Base-by-base conservation (phyloP, 2,329 filamentous ascomycete genomes). In the Neofusicoccum sp. region DNA sequence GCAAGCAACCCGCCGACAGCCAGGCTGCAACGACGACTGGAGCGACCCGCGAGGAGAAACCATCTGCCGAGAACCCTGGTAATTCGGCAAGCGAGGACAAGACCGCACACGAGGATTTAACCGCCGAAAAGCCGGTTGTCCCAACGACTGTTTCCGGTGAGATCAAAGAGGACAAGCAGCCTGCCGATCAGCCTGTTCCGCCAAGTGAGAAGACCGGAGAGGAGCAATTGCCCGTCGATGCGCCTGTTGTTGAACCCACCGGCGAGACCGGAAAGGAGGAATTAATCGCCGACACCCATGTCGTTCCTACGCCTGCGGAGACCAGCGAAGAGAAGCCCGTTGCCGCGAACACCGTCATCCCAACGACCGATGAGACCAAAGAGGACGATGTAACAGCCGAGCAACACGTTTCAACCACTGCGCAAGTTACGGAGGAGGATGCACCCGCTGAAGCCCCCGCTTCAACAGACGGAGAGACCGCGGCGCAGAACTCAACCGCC, bases 61-160 rank as follows among this genome's bases (percentile, higher is more conserved):
- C 33, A 33, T 33, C 52, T 29, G 34, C 41, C 14, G 39, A 56
- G 28, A 34, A 56, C 36, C 50, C 36, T 56, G 50, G 4, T 22
- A 44, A 34, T 58, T 31, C 39, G 54, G 45, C 54, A 58, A 58
- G 54, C 54, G 54, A 58, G 54, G 39, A 41, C 5, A 36, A 58
- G 39, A 41, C 54, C 54, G 45, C 54, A 58, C 33, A 45, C 39
- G 54, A 58, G 39, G 37, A 45, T 58, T 58, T 58, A 58, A 5
- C 54, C 54, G 54, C 54, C 54, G 54, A 58, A 58, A 58, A 58
- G 54, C 54, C 54, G 54, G 41, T 12, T 47, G 41, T 31, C 45
- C 9, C 54, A 39, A 45, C 54, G 39, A 58, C 54, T 36, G 41
- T 45, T 36, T 6, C 54, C 39, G 54, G 45, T 45, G 54, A 29